Percentiles rank a stretch among this genome's conserved stretches.
These are phyloP conservation scores for Xylariales sp. DNA, from an alignment of 2,329 filamentous ascomycete species.

Conservation along the genomic window DNA sequence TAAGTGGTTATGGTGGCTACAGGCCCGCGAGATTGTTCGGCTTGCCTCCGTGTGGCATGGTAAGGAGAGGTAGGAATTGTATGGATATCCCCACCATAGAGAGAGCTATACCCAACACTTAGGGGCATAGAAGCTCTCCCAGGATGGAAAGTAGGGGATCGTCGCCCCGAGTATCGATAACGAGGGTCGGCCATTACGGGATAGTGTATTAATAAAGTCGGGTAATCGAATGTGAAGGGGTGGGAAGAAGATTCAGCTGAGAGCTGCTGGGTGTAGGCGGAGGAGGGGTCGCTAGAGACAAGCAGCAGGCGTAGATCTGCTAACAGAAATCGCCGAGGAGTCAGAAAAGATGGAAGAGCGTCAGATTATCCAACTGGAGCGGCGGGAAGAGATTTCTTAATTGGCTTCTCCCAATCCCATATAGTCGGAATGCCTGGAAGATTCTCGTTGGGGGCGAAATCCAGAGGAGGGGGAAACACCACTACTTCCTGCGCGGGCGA, in stretches of 20 bases:
- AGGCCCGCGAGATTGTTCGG: constrained; percentile 22
- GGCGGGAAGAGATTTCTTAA: too few species aligned
- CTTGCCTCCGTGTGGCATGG: constrained; percentile 28
- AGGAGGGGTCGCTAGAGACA: too few species aligned
- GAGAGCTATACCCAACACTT: constrained; percentile 43
- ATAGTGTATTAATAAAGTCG: constrained; percentile 1
- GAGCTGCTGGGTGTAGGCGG: too few species aligned
- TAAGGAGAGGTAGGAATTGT: constrained; percentile 40
- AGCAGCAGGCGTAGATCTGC: too few species aligned
- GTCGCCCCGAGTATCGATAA: constrained; percentile 38
- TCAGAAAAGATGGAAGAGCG: too few species aligned
- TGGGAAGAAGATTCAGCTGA: too few species aligned
- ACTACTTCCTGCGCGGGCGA: too few species aligned
- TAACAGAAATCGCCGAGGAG: too few species aligned
- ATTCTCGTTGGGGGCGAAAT: constrained; percentile 3
- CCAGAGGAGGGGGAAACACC: too few species aligned
- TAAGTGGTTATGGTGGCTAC: constrained; percentile 49
- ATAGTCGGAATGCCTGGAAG: neutral
- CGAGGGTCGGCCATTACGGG: constrained; percentile 42
- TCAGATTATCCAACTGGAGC: too few species aligned
- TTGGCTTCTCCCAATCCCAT: too few species aligned
- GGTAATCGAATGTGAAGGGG: constrained; percentile 1
- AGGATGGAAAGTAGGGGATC: constrained; percentile 42
- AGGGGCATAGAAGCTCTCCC: constrained; percentile 51
- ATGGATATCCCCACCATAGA: constrained; percentile 51